Base-by-base conservation (phyloP, 2,329 filamentous ascomycete species). In the Colletotrichum sp. region DNA sequence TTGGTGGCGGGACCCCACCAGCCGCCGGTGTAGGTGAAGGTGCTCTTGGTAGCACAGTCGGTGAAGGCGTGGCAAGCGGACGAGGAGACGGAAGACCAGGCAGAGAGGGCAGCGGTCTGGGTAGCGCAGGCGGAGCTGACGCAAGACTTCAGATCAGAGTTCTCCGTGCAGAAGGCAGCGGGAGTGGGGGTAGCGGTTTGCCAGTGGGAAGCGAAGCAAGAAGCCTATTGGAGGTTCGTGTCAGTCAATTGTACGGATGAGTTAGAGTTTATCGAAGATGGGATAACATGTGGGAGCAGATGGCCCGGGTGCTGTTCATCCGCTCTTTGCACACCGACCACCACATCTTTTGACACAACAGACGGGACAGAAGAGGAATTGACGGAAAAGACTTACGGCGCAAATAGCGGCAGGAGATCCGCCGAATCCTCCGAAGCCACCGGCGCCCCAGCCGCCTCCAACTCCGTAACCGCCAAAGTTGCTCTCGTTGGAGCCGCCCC, bases 131-230 rank as follows among this genome's bases (percentile, higher is more conserved):
- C 77, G 28, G 78, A 77, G 26, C 69, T 65, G n/a, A 81, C 71
- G 72, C 80, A 81, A 52, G 74, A 67, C n/a, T 66, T 76, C 21
- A 81, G 71, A 9, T 32, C 60, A 15, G 76, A 67, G 24, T 64
- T 71, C 28, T 67, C 63, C 60, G 74, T 67, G 76, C 80, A 81
- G 60, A 79, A 78, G 21, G 79, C 79, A 16, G 77, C 55, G 39
- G 80, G 80, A 5, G 78, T 78, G 10, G 77, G 77, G 18, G 78
- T 75, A 12, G 79, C 78, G 6, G 79, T 78, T n/a, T 70, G 69
- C 77, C 78, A 81, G 78, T 79, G 78, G 26, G 79, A 80, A 7
- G 80, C 80, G 65, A 80, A 78, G 70, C 80, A 79, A 59, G 78
- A 78, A 60, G 67, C 74, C 78, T 79, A 36, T 30, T 5, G 28